A percentile compares a stretch with the other conserved stretches of the same genome.
Evolutionary conservation across 2,329 filamentous ascomycete species (phyloP).

Genomic region (Dactylella cylindrospora): DNA sequence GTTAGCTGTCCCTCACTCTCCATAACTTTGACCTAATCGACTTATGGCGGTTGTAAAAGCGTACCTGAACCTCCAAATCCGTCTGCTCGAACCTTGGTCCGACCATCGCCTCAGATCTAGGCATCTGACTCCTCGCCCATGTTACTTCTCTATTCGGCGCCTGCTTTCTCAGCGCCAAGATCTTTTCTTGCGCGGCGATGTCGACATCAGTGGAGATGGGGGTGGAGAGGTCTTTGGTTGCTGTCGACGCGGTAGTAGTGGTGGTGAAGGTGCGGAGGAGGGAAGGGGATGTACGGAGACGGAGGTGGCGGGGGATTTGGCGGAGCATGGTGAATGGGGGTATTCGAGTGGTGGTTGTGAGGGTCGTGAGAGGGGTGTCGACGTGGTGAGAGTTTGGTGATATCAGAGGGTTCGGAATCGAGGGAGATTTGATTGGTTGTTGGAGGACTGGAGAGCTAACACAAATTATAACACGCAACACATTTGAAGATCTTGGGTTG

Average conservation of each 20-base stretch:
- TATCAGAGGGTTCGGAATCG: constrained; percentile 14
- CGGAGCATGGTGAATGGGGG: constrained; percentile 22
- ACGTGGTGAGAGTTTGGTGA: constrained; percentile 7
- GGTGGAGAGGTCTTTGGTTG: constrained; percentile 8
- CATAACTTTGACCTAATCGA: background rate
- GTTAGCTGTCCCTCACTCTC: constrained; percentile 6
- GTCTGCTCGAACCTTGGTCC: constrained; percentile 97
- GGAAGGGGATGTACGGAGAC: constrained; percentile 8
- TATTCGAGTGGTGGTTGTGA: background rate
- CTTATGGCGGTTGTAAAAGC: constrained; percentile 49
- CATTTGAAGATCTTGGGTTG: no score
- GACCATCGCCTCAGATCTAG: constrained; percentile 79
- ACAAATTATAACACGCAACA: no score
- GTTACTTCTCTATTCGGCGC: constrained; percentile 79
- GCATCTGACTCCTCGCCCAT: constrained; percentile 85
- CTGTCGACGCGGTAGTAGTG: constrained; percentile 5
- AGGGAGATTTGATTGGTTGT: no score
- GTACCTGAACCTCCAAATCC: constrained; percentile 85
- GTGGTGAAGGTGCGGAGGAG: constrained; percentile 21
- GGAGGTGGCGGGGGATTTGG: constrained; percentile 25
- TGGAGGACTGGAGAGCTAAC: no score
- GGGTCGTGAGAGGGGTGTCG: background rate
- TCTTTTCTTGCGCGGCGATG: constrained; percentile 11
- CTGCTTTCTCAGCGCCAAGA: constrained; percentile 63
- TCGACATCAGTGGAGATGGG: constrained; percentile 15